Conservation (phyloP, 2,329 filamentous ascomycete species). For the Nectriaceae sp. region DNA sequence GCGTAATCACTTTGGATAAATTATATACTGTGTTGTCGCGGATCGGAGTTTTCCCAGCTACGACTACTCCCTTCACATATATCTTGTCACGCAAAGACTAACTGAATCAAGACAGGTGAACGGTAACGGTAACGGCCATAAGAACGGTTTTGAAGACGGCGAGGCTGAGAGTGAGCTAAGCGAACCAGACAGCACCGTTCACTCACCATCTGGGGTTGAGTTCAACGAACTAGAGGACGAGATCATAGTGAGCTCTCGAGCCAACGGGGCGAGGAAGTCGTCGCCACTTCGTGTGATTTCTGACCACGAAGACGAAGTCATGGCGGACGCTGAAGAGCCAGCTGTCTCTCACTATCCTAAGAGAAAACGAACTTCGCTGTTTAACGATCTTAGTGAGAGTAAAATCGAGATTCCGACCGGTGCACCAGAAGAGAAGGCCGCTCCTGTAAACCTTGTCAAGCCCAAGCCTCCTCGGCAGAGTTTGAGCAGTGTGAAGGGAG, state of each 20-base stretch:
- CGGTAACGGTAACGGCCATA: slow-evolving; percentile 31
- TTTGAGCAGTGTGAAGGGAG: slow-evolving; percentile 43
- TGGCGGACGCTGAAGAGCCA: slow-evolving; percentile 43
- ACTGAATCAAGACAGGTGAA: too few relatives aligned
- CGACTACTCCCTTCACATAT: too few relatives aligned
- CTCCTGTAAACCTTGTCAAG: slow-evolving; percentile 22
- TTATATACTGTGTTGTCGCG: too few relatives aligned
- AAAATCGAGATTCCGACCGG: slow-evolving; percentile 42
- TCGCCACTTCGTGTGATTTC: slow-evolving; percentile 37
- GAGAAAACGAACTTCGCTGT: slow-evolving; percentile 55
- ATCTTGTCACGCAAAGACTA: too few relatives aligned
- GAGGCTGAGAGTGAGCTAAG: slow-evolving; percentile 48
- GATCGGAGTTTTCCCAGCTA: too few relatives aligned
- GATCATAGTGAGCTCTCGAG: slow-evolving; percentile 51
- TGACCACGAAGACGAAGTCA: slow-evolving; percentile 44
- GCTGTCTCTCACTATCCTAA: slow-evolving; percentile 50
- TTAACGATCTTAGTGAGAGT: slow-evolving; percentile 51
- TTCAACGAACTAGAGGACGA: slow-evolving; percentile 50
- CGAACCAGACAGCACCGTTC: slow-evolving; percentile 37
- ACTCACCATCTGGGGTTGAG: slow-evolving; percentile 39
- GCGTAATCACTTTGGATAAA: slow-evolving; percentile 6
- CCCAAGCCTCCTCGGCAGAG: slow-evolving; percentile 31
- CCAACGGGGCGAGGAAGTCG: slow-evolving; percentile 39
- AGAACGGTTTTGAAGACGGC: slow-evolving; percentile 37
- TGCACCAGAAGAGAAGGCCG: slow-evolving; percentile 33